Conservation (phyloP, 108 stramenopile genomes). For the Discostella pseudostelligera region DNA sequence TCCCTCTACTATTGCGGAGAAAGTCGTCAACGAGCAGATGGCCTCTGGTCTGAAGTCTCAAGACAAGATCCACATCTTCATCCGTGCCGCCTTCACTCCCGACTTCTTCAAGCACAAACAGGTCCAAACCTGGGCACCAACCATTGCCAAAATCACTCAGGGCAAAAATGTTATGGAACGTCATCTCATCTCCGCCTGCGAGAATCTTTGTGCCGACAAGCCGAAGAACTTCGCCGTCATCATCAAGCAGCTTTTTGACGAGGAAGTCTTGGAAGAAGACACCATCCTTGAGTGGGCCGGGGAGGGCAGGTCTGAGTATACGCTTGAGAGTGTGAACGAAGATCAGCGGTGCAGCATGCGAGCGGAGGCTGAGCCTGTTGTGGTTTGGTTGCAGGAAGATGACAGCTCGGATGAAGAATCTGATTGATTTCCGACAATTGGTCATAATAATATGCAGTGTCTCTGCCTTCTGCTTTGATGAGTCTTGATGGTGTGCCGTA, state of each 20-base stretch:
- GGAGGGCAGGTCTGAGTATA: conserved; percentile 78
- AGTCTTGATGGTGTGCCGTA: no score
- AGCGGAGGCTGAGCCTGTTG: conserved; percentile 81
- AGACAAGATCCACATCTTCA: conserved; percentile 82
- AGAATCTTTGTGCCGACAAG: conserved; percentile 72
- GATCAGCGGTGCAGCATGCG: conserved; percentile 75
- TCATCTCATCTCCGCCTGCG: conserved; percentile 81
- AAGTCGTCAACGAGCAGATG: conserved; percentile 91
- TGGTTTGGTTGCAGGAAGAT: conserved; percentile 89
- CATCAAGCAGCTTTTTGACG: conserved; percentile 89
- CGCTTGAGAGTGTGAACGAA: conserved; percentile 71
- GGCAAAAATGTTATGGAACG: conserved; percentile 80
- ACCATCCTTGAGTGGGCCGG: conserved; percentile 91
- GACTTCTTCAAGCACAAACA: conserved; percentile 86
- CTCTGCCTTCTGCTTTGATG: no score
- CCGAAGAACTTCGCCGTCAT: conserved; percentile 90
- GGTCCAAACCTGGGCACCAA: conserved; percentile 63
- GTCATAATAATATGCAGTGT: no score
- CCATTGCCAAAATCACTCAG: conserved; percentile 63
- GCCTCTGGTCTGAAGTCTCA: conserved; percentile 91
- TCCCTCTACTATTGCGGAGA: conserved; percentile 62
- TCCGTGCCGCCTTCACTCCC: conserved; percentile 73
- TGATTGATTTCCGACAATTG: conserved; percentile 27
- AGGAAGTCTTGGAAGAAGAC: conserved; percentile 87
- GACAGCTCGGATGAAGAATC: conserved; percentile 77